phyloP scores from a whole-genome alignment of 108 stramenopile species.

The Cylindrotheca fusiformis region DNA sequence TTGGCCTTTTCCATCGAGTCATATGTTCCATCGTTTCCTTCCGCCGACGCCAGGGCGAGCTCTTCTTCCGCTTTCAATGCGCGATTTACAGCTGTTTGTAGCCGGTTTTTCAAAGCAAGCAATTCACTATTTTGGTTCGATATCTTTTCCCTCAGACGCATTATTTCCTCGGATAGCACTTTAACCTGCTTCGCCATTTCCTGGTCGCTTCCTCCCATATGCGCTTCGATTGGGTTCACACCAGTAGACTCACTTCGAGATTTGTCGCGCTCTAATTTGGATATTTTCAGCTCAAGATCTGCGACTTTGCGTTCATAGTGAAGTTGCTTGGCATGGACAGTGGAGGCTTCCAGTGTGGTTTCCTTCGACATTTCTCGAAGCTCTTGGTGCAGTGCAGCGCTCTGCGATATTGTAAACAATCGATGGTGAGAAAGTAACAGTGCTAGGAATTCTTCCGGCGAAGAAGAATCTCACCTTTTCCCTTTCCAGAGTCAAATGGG shows the following conservation, averaged over 20 bases:
- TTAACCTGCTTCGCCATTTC: slow-evolving; percentile 56
- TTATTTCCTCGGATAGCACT: slow-evolving; percentile 65
- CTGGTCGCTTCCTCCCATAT: slow-evolving; percentile 16
- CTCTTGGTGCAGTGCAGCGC: slow-evolving; percentile 57
- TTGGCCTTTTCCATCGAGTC: slow-evolving; percentile 17
- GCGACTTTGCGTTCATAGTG: slow-evolving; percentile 68
- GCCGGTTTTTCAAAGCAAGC: slow-evolving; percentile 61
- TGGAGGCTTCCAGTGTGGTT: slow-evolving; percentile 62
- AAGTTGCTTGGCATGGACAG: slow-evolving; percentile 43
- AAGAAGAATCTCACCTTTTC: slow-evolving; percentile 35
- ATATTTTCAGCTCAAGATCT: slow-evolving; percentile 51
- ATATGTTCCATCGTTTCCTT: slow-evolving; percentile 2
- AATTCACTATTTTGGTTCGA: slow-evolving; percentile 47
- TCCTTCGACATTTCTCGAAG: slow-evolving; percentile 68
- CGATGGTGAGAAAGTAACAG: not conserved
- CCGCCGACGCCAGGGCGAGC: slow-evolving; percentile 10
- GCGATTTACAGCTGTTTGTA: slow-evolving; percentile 53
- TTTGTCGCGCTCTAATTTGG: slow-evolving; percentile 36
- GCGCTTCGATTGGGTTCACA: slow-evolving; percentile 4
- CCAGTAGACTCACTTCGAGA: not conserved
- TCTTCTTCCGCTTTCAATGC: slow-evolving; percentile 63
- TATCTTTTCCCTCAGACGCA: slow-evolving; percentile 64
- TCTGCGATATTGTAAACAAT: slow-evolving; percentile 8
- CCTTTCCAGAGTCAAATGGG: slow-evolving; percentile 56
- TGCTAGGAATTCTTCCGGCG: not conserved